Evolutionary conservation across 2,329 filamentous ascomycete species (phyloP), one percentile per base, ranked within the genome.

Genomic region (Alternaria arbusti): DNA sequence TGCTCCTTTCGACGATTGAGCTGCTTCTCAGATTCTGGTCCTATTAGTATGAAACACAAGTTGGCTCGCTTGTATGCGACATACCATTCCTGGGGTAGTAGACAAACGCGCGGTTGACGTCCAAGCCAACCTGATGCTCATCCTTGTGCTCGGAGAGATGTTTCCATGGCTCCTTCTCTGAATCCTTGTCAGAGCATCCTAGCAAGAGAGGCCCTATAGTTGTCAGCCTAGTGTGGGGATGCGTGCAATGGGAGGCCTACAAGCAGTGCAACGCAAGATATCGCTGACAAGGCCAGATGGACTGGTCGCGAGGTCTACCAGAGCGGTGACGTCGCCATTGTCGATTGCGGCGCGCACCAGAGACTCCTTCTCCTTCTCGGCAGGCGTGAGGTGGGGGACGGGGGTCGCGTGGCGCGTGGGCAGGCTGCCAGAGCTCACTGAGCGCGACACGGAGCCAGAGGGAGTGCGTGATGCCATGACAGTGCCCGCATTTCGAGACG

Each of bases 51-150:
- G n/a, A 56, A 51, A 44, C 6, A 52, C 11, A 13, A 12, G n/a
- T 8, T 15, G 13, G 40, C 25, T 5, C n/a, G 47, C 20, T 50
- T 26, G 54, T 51, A 50, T 32, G 61, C 30, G 13, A 74, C 86
- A 73, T 85, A 96, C 94, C 88, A 66, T 88, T 69, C 57, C 61
- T 86, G 12, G 96, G 96, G 79, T 99, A 99, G 82, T 97, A 96
- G 64, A 98, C 91, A 81, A 99, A 99, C n/a, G 96, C 94, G 59
- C 96, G 88, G 80, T 97, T 89, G 59, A 99, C 96, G 78, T 99
- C 96, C 51, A 98, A 86, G 74, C 90, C 87, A 43, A 99, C 94
- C 81, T 99, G 96, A 54, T 91, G 89, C 79, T 99, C 96, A 74
- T 99, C 96, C 32, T 83, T 84, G 81, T 99, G 96, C n/a, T 81